Evolutionary conservation across 768 basidiomycete species (phyloP).

Genomic region (Kwoniella mangroviensis): DNA sequence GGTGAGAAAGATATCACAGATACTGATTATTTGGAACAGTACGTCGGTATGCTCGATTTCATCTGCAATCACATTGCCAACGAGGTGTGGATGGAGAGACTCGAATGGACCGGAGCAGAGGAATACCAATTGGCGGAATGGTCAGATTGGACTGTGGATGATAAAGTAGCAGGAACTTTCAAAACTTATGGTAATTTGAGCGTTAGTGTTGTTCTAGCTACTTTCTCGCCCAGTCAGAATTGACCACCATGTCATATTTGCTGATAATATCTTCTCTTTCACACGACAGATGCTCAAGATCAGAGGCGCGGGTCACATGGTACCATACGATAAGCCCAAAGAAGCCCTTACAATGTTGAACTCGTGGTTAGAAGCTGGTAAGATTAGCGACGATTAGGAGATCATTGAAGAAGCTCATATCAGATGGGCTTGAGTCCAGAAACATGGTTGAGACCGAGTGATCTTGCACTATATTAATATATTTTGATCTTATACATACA

Average conservation of each 20-base stretch:
- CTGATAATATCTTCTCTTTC: neutral
- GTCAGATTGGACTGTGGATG: slow-evolving; percentile 66
- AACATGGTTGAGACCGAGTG: neutral
- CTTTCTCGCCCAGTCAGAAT: neutral
- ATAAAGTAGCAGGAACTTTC: slow-evolving; percentile 65
- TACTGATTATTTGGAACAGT: too few relatives aligned
- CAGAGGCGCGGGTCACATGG: slow-evolving; percentile 77
- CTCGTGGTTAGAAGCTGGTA: slow-evolving; percentile 65
- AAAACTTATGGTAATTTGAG: slow-evolving; percentile 67
- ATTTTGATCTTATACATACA: neutral
- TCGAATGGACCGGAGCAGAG: slow-evolving; percentile 72
- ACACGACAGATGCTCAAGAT: slow-evolving; percentile 45
- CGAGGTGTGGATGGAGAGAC: slow-evolving; percentile 72
- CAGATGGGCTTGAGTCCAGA: too few relatives aligned
- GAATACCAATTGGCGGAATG: slow-evolving; percentile 62
- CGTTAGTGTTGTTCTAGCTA: slow-evolving; percentile 30
- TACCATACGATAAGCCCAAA: slow-evolving; percentile 71
- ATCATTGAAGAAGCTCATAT: neutral
- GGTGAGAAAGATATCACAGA: too few relatives aligned
- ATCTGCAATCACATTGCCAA: slow-evolving; percentile 78
- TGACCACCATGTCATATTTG: too few relatives aligned
- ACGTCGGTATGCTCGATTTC: slow-evolving; percentile 43
- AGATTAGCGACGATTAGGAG: neutral
- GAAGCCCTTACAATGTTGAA: slow-evolving; percentile 70
- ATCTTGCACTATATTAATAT: neutral